These are phyloP conservation scores for Raphanus raphanistrum DNA, from an alignment of 345 rosid genomes.

Conservation along the genomic window DNA sequence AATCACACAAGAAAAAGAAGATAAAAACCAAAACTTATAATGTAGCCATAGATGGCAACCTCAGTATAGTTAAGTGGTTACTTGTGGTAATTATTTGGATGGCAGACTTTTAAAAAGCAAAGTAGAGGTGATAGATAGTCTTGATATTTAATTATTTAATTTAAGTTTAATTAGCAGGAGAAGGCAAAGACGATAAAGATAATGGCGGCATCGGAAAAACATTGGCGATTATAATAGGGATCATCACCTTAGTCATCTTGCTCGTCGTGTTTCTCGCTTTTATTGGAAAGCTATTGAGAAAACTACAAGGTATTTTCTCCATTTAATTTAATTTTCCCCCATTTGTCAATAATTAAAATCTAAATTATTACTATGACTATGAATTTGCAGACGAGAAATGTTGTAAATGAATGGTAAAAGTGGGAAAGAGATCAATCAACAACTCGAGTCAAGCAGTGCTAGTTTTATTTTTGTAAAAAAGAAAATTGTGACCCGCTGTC, in stretches of 20 bases:
- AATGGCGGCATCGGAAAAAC: conserved; percentile 68
- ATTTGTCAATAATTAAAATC: not conserved
- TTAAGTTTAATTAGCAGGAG: not conserved
- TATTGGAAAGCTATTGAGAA: conserved; percentile 53
- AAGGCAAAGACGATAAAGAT: conserved; percentile 24
- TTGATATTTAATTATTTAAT: not conserved
- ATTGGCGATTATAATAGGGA: conserved; percentile 78
- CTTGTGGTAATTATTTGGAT: not conserved
- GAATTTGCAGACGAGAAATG: conserved; percentile 33
- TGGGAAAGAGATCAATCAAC: conserved; percentile 16
- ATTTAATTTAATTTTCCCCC: not conserved
- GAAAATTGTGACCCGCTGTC: not conserved
- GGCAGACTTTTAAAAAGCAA: not conserved
- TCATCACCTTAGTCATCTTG: conserved; percentile 71
- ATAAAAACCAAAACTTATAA: not conserved
- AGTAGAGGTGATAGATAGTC: not conserved
- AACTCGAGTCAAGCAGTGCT: conserved; percentile 14
- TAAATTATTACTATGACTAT: not conserved
- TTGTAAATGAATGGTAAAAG: conserved; percentile 4
- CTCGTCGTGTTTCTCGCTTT: conserved; percentile 72
- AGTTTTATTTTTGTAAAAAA: conserved; percentile 32
- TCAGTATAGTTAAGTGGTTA: conserved; percentile 3
- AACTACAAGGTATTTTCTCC: conserved; percentile 52
- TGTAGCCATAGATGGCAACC: not conserved
- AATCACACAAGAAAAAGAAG: not conserved